Evolutionary conservation across 148 eudicot genomes (phyloP), one percentile per base, ranked within the genome.

Genomic region (Bassia scoparia): DNA sequence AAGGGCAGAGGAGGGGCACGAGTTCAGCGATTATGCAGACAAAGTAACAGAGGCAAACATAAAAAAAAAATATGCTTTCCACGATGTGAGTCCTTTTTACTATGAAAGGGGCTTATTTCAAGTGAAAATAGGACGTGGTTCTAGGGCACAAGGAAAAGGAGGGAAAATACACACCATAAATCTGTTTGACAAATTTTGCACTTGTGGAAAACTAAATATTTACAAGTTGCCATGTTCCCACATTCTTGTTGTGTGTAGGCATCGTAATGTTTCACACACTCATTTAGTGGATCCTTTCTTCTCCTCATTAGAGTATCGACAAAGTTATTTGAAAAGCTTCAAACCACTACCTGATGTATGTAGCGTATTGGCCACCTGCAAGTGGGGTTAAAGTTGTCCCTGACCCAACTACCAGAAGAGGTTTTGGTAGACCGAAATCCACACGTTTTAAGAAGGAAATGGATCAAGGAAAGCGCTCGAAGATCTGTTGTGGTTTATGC

Each of bases 171-270:
- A 69, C 10, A 54, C 2, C 31, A 44, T 52, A 1, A 13, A 52
- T n/a, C 14, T 69, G 8, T 9, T 1, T 13, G 18, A 20, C 11
- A 69, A 69, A 34, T n/a, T 34, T 46, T 24, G 26, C 67, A 9
- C 44, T n/a, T n/a, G 67, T 16, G 27, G 9, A 0, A 60, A 72
- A 18, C 3, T 59, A 2, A 49, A 72, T 3, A 72, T 72, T 2
- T 59, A 72, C 55, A 72, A 43, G 31, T 27, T 56, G 13, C 55
- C 75, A 12, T 72, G 75, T 8, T 72, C 67, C 1, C 67, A 60
- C 10, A 27, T 55, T 0, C 20, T 54, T n/a, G 61, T 35, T 2
- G 61, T 56, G 2, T 56, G 33, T 56, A 12, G 61, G 12, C 20
- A 23, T 26, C 12, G 15, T 1, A 56, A 27, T 21, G 6, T 56